Evolutionary conservation across 164 flowering plant genomes (phyloP), one percentile per base, ranked within the genome.

Genomic region (Nymphaea thermarum): DNA sequence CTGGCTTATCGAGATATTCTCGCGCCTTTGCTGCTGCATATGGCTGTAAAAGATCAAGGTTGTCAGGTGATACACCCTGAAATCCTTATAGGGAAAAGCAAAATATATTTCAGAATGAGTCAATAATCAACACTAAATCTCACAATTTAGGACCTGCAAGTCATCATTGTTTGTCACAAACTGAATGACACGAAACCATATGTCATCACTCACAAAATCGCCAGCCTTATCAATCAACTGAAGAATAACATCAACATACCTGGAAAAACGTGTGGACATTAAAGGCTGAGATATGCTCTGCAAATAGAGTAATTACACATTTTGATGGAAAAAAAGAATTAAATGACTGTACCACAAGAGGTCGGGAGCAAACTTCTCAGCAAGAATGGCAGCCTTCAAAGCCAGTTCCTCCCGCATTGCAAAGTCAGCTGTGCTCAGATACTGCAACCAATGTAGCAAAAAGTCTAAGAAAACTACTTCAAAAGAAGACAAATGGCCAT

Each of bases 191-290:
- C 99, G 99, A 66, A 84, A 95, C 99, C 99, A 95, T 73, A 95
- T 95, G 82, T 95, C 99, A 87, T 95, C 99, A 67, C 99, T 95
- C 59, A 95, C 94, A 80, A 95, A 95, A 78, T 95, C 99, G 59
- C 99, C 99, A 15, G 99, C 99, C 81, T 95, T 95, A 81, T 95
- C 99, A 79, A 95, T 92, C 83, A 95, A 80, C 81, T 95, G 99
- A 79, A 95, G 95, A 68, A 95, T 93, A 74, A 95, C 98, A 86
- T 95, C 97, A 62, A 95, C 92, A 84, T 95, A 95, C 99, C 99
- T 95, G 82, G 36, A 70, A 68, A 47, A 44, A 72, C 41, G 63
- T 63, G 72, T 43, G 68, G 41, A 44, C 61, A 4, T 61, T 14
- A 41, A 75, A 41, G 43, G 53, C 57, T 64, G 16, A 74, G 60